These are phyloP conservation scores for Kondoa malvinella DNA, from an alignment of 768 basidiomycete species.

Conservation along the genomic window DNA sequence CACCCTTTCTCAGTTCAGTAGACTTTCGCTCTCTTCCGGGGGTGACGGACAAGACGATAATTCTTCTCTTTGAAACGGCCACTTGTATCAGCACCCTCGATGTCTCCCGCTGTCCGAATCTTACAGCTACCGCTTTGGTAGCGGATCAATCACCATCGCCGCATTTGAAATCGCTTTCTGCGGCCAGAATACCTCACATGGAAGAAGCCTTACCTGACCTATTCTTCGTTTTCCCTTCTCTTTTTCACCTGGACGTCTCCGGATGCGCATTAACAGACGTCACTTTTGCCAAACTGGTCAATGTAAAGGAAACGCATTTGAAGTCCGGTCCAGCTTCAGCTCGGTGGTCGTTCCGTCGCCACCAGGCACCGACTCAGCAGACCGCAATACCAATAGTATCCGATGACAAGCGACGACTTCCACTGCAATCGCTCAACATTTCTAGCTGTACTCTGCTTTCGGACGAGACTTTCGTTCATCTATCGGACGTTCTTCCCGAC, in stretches of 20 bases:
- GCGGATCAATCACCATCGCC: conserved; percentile 21
- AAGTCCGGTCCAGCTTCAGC: not conserved
- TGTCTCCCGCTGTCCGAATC: conserved; percentile 50
- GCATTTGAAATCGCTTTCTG: conserved; percentile 43
- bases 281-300: conserved; percentile 38
- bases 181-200: conserved; percentile 46
- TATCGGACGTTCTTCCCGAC: conserved; percentile 51
- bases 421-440: conserved; percentile 54
- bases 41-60: conserved; percentile 59
- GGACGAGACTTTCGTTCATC: conserved; percentile 53
- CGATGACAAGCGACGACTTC: conserved; percentile 33
- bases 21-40: conserved; percentile 50
- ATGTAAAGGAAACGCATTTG: not conserved
- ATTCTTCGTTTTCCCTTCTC: conserved; percentile 27
- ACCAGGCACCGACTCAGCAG: not conserved
- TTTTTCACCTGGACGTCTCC: conserved; percentile 27
- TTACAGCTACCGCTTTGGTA: conserved; percentile 28
- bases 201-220: conserved; percentile 25
- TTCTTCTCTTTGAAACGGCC: conserved; percentile 46
- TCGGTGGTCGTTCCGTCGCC: not conserved
- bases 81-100: conserved; percentile 46
- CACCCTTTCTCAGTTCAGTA: conserved; percentile 44
- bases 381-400: no score
- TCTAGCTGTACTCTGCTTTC: conserved; percentile 57
- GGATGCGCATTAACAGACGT: conserved; percentile 43